A percentile compares a stretch with the other conserved stretches of the same genome.
These are phyloP conservation scores for Xylaria curta DNA, from an alignment of 495 filamentous ascomycete genomes.

Conservation along the genomic window DNA sequence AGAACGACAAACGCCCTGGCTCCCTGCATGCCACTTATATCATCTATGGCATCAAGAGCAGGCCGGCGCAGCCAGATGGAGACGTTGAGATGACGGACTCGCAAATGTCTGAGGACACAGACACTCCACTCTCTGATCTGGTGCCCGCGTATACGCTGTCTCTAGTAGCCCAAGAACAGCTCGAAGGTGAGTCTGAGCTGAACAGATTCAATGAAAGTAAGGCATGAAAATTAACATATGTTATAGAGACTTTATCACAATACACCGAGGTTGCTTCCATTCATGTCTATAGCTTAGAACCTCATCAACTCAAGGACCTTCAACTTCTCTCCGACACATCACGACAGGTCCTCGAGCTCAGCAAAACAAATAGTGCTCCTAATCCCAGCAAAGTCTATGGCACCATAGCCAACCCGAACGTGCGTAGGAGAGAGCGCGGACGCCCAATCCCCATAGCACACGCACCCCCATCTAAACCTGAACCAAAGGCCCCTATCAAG, in stretches of 20 bases:
- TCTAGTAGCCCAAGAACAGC: conserved; percentile 79
- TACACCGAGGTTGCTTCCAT: conserved; percentile 76
- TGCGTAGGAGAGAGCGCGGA: conserved; percentile 48
- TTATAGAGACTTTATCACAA: conserved; percentile 67
- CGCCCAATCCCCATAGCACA: conserved; percentile 34
- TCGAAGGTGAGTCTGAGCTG: conserved; percentile 63
- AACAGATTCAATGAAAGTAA: conserved; percentile 24
- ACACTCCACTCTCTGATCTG: conserved; percentile 43
- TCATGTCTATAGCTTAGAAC: conserved; percentile 86
- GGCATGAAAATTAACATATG: background rate
- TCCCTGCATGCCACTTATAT: conserved; percentile 88
- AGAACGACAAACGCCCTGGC: conserved; percentile 78
- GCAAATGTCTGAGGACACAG: conserved; percentile 38
- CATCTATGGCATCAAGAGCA: conserved; percentile 66
- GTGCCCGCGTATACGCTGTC: conserved; percentile 63
- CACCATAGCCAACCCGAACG: conserved; percentile 45
- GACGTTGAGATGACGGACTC: conserved; percentile 75
- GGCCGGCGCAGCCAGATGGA: conserved; percentile 56
- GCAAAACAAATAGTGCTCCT: conserved; percentile 28
- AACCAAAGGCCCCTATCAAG: conserved; percentile 27
- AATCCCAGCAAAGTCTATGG: conserved; percentile 32
- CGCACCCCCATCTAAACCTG: conserved; percentile 28
- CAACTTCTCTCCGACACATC: conserved; percentile 75
- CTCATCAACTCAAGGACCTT: conserved; percentile 74
- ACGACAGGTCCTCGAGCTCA: conserved; percentile 60